phyloP scores from a whole-genome alignment of 768 basidiomycete species.

The Amanita molliuscula region DNA sequence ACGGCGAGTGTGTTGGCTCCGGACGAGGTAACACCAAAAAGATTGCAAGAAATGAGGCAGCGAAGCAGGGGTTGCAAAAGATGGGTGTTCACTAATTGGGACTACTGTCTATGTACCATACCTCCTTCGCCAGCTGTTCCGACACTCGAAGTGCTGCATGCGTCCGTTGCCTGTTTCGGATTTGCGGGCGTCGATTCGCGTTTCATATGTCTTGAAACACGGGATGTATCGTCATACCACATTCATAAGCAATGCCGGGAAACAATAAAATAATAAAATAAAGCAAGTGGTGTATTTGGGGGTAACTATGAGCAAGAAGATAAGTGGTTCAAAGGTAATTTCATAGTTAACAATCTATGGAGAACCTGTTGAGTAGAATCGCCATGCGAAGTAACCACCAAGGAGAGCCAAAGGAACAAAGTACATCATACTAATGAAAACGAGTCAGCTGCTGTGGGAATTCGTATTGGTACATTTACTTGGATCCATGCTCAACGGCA shows the following conservation, averaged over 20 bases:
- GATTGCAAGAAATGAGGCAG: constrained; percentile 71
- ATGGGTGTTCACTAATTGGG: constrained; percentile 31
- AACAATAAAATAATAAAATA: neutral
- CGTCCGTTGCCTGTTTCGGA: too few relatives aligned
- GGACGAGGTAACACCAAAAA: constrained; percentile 73
- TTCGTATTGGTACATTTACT: constrained; percentile 29
- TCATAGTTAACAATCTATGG: constrained; percentile 18
- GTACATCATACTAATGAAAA: constrained; percentile 56
- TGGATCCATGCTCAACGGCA: constrained; percentile 60
- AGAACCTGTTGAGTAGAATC: constrained; percentile 51
- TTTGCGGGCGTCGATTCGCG: too few relatives aligned
- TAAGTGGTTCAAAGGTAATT: neutral
- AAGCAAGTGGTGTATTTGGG: neutral
- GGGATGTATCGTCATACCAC: neutral
- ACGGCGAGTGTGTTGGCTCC: constrained; percentile 45
- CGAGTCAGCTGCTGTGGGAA: constrained; percentile 1
- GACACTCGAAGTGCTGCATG: too few relatives aligned
- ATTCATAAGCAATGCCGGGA: neutral
- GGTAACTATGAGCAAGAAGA: neutral
- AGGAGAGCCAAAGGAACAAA: constrained; percentile 71
- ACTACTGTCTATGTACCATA: too few relatives aligned
- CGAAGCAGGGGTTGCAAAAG: constrained; percentile 56
- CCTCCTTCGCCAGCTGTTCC: too few relatives aligned
- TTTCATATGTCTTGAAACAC: too few relatives aligned
- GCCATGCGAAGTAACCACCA: constrained; percentile 83